A percentile compares a stretch with the other conserved stretches of the same genome.
These are phyloP conservation scores for Themeda triandra DNA, from an alignment of 176 grass and related monocot genomes.

Conservation along the genomic window DNA sequence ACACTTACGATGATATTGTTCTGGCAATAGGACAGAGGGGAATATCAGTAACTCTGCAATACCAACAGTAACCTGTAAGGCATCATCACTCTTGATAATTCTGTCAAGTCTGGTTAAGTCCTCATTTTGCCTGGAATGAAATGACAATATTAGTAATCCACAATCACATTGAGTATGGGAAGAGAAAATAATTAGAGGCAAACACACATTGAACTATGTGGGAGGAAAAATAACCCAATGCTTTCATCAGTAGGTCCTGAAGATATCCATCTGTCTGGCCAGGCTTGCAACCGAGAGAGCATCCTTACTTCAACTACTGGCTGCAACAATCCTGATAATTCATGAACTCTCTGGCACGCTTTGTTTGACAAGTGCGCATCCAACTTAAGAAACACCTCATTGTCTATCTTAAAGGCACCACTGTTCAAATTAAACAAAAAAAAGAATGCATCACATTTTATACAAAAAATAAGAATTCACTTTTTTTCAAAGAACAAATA, in stretches of 20 bases:
- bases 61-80: constrained; percentile 43
- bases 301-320: constrained; percentile 39
- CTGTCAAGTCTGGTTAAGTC: constrained; percentile 23
- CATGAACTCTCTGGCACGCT: constrained; percentile 53
- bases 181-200: neutral
- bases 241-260: constrained; percentile 51
- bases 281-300: constrained; percentile 42
- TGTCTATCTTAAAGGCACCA: constrained; percentile 55
- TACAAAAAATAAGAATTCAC: neutral
- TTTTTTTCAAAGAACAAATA: neutral
- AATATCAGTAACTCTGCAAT: constrained; percentile 49
- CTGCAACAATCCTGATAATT: constrained; percentile 36
- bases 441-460: constrained; percentile 12
- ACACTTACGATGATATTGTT: constrained; percentile 46
- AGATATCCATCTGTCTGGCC: constrained; percentile 59
- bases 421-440: constrained; percentile 37
- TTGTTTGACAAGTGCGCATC: constrained; percentile 56
- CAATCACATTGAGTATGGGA: neutral
- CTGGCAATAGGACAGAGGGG: constrained; percentile 45
- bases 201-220: constrained; percentile 40
- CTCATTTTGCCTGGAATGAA: constrained; percentile 35
- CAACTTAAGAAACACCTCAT: constrained; percentile 28
- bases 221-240: constrained; percentile 80
- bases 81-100: constrained; percentile 31
- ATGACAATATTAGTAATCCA: constrained; percentile 9